These are phyloP conservation scores for Alternaria burnsii DNA, from an alignment of 2,329 filamentous ascomycete species.

Conservation along the genomic window DNA sequence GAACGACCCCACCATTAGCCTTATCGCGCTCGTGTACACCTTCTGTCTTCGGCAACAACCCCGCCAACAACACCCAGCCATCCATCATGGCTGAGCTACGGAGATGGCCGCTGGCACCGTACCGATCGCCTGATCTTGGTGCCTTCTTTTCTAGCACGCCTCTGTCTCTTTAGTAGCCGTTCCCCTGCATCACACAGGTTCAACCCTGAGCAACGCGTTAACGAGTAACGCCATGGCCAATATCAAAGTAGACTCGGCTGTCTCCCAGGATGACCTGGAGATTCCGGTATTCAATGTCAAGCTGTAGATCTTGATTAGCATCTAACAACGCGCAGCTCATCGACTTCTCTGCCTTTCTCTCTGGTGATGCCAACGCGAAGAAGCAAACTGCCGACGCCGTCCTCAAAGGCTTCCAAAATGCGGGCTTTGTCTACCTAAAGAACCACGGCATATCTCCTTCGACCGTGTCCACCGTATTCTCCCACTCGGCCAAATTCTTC, in stretches of 20 bases:
- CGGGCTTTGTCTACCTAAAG: constrained; percentile 88
- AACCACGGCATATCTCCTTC: constrained; percentile 75
- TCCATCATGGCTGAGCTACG: constrained; percentile 26
- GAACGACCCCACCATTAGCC: constrained; percentile 29
- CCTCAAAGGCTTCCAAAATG: constrained; percentile 80
- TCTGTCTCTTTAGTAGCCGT: background rate
- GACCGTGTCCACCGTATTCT: constrained; percentile 69
- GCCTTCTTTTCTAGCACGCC: background rate
- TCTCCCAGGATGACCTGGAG: constrained; percentile 50
- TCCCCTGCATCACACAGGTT: background rate
- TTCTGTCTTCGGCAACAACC: constrained; percentile 31
- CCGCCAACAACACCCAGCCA: constrained; percentile 23
- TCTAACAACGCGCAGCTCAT: constrained; percentile 66
- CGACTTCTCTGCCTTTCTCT: constrained; percentile 78
- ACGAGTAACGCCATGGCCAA: constrained; percentile 24
- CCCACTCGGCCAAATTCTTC: constrained; percentile 52
- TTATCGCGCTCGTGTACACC: constrained; percentile 41
- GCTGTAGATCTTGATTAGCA: background rate
- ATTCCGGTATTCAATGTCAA: constrained; percentile 43
- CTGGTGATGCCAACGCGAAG: constrained; percentile 68
- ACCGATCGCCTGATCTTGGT: constrained; percentile 16
- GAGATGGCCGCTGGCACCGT: constrained; percentile 27
- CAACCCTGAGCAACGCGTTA: background rate
- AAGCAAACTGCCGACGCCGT: constrained; percentile 74
- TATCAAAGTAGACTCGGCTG: constrained; percentile 45